Evolutionary conservation across 352 stramenopile species (phyloP).

Genomic region (Globisporangium cederbergense): DNA sequence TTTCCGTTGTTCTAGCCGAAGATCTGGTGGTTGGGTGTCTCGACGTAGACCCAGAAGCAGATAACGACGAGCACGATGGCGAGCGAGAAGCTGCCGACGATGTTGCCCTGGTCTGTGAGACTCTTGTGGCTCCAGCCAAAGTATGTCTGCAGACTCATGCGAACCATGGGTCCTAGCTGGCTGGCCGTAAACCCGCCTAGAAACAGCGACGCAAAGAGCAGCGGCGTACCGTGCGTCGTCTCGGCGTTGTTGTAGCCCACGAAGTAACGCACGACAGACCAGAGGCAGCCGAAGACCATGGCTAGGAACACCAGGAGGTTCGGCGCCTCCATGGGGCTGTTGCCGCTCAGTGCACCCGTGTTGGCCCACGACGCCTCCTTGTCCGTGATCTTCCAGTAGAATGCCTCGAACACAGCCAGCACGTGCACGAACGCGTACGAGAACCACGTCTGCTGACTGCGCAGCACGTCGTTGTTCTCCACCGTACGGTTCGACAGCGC

Average conservation of each 20-base stretch:
- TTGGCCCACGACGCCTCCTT: conserved; percentile 70
- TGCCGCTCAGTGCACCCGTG: conserved; percentile 54
- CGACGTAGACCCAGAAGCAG: conserved; percentile 78
- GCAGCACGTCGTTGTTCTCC: conserved; percentile 70
- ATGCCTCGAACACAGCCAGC: conserved; percentile 64
- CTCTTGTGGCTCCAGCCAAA: conserved; percentile 79
- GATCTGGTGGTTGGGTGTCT: conserved; percentile 53
- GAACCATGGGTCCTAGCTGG: conserved; percentile 65
- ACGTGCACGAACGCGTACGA: conserved; percentile 75
- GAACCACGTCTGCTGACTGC: conserved; percentile 76
- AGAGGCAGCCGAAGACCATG: conserved; percentile 66
- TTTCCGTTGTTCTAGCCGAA: conserved; percentile 26
- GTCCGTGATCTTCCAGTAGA: conserved; percentile 78
- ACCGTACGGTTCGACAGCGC: conserved; percentile 69
- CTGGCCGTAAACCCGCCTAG: conserved; percentile 53
- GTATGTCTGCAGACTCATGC: conserved; percentile 72
- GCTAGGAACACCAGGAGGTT: conserved; percentile 66
- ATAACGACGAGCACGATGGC: conserved; percentile 63
- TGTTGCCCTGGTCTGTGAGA: conserved; percentile 73
- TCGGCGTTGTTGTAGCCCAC: conserved; percentile 66
- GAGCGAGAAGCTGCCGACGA: conserved; percentile 65
- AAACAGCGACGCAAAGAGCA: conserved; percentile 66
- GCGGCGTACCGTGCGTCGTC: conserved; percentile 56
- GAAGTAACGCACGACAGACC: conserved; percentile 63
- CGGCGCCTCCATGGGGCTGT: conserved; percentile 65